phyloP scores from a whole-genome alignment of 306 rosid genomes.

The Begonia masoniana region DNA sequence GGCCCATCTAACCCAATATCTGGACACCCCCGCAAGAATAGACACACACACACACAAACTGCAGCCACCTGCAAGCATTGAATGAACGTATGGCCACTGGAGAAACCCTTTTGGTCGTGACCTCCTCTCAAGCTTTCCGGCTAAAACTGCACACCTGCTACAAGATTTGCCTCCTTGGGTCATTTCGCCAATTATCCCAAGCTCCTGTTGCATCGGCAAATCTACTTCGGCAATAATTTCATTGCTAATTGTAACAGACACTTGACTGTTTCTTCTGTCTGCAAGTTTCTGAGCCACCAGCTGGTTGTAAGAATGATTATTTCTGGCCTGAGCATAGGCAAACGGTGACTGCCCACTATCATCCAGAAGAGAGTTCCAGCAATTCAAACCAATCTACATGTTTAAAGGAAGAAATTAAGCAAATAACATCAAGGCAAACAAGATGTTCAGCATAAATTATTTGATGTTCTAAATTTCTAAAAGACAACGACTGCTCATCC shows the following conservation, averaged over 20 bases:
- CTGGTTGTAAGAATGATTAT: constrained; percentile 47
- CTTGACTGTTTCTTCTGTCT: constrained; percentile 42
- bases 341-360: constrained; percentile 59
- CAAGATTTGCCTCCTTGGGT: constrained; percentile 40
- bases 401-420: constrained; percentile 3
- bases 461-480: too few species aligned
- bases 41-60: constrained; percentile 85
- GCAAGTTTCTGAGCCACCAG: constrained; percentile 56
- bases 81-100: constrained; percentile 63
- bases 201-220: constrained; percentile 21
- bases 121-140: constrained; percentile 27
- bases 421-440: neutral
- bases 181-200: constrained; percentile 10
- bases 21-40: constrained; percentile 67
- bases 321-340: constrained; percentile 65
- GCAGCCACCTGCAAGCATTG: constrained; percentile 81
- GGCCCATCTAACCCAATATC: constrained; percentile 57
- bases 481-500: too few species aligned
- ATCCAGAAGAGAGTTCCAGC: constrained; percentile 74
- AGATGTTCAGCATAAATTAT: too few species aligned
- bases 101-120: constrained; percentile 52
- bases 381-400: constrained; percentile 56
- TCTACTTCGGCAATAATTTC: constrained; percentile 29
- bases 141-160: constrained; percentile 47
- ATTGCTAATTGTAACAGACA: constrained; percentile 41